Base-by-base conservation (phyloP, 2,329 filamentous ascomycete species). In the Bipolaris bicolor region DNA sequence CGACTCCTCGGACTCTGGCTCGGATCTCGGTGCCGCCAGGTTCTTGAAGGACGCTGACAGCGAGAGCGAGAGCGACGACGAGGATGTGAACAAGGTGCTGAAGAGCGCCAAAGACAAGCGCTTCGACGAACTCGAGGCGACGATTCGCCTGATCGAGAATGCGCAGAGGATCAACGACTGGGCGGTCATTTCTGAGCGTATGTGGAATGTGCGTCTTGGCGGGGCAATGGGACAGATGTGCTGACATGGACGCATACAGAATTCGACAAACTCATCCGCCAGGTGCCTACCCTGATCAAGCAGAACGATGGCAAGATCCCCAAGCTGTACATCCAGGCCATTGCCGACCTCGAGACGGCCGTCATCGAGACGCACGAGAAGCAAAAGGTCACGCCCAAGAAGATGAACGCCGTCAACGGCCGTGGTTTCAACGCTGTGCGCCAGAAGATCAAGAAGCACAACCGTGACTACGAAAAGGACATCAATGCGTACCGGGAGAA, bases 51-150 rank as follows among this genome's bases (percentile, higher is more conserved):
- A 88, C 69, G 88, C 86, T 66, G 85, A 86, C 57, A 92, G 95
- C 49, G 91, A 89, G 71, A 90, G 93, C 64, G 88, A 92, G 55
- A 87, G 84, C 71, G 93, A 92, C 75, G 93, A 95, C 64, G 91
- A 95, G 64, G 94, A 97, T 65, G 86, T 87, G 66, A 87, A 89
- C 64, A 91, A 89, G 71, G 87, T 95, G 70, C 90, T 98, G 74
- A 97, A 96, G 86, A 97, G 92, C 79, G 93, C 94, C 73, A 98
- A 98, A 81, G 92, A 98, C 83, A 99, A 99, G 86, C 88, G 95
- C 62, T 84, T 92, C 66, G 94, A 97, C 74, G 96, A 98, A 79
- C 84, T 99, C 60, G 94, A 99, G 78, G 86, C 87, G 58, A 96
- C 89, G 41, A 90, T 98, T 73, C 90, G 90, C 78, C 81, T 90